Conservation (phyloP, 306 rosid species). For the Ochetophila trinervis region DNA sequence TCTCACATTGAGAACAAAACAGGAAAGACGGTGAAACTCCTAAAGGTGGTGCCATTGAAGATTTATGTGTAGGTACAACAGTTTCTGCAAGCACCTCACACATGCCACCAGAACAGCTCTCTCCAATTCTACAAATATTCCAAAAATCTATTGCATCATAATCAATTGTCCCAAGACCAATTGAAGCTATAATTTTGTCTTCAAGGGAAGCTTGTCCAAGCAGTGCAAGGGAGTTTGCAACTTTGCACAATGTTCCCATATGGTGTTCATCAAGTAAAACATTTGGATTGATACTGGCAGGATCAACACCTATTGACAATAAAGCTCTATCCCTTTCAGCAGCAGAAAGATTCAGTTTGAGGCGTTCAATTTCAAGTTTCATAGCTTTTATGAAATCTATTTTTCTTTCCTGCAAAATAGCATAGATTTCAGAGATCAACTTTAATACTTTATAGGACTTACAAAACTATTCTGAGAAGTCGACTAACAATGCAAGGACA, state of each 20-base stretch:
- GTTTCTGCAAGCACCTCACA: slow-evolving; percentile 87
- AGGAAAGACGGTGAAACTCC: slow-evolving; percentile 45
- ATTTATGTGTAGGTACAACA: slow-evolving; percentile 28
- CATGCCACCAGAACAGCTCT: slow-evolving; percentile 62
- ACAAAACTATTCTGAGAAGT: too few species aligned
- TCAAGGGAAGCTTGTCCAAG: slow-evolving; percentile 87
- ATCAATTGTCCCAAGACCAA: slow-evolving; percentile 68
- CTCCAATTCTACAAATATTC: slow-evolving; percentile 73
- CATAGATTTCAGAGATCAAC: not conserved
- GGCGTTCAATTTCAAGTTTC: slow-evolving; percentile 97
- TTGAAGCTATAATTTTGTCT: slow-evolving; percentile 76
- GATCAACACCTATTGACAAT: slow-evolving; percentile 78
- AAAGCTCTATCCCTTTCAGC: slow-evolving; percentile 94
- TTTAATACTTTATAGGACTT: too few species aligned
- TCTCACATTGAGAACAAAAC: slow-evolving; percentile 82
- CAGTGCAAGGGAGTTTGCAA: slow-evolving; percentile 74
- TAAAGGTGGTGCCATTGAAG: slow-evolving; percentile 34
- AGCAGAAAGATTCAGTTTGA: slow-evolving; percentile 82
- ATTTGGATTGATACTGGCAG: slow-evolving; percentile 85
- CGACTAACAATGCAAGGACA: too few species aligned
- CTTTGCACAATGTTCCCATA: slow-evolving; percentile 68
- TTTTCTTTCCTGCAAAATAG: slow-evolving; percentile 53
- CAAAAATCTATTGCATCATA: slow-evolving; percentile 79
- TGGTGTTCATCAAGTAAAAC: slow-evolving; percentile 63
- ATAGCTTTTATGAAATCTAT: slow-evolving; percentile 72